Conservation (phyloP, 495 filamentous ascomycete species). For the Annulohypoxylon stygium region DNA sequence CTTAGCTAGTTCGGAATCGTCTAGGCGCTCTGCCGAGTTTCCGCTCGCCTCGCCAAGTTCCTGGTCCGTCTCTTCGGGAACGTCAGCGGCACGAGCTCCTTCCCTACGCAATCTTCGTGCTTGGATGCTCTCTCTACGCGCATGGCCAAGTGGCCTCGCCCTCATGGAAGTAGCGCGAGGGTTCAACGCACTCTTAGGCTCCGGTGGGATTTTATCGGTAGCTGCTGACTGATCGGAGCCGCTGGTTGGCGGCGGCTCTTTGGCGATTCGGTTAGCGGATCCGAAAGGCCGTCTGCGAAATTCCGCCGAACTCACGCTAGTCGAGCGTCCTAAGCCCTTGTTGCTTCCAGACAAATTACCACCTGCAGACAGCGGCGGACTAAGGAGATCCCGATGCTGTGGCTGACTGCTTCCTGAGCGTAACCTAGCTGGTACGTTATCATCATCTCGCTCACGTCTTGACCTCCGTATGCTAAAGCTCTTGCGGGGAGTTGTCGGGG, state of each 20-base stretch:
- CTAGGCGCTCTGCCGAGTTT: slow-evolving; percentile 64
- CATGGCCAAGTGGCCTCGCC: slow-evolving; percentile 91
- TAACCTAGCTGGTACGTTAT: slow-evolving; percentile 60
- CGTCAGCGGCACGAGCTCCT: slow-evolving; percentile 75
- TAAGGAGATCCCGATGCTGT: slow-evolving; percentile 78
- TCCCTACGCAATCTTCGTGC: slow-evolving; percentile 73
- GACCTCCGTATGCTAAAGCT: slow-evolving; percentile 84
- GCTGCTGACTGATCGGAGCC: slow-evolving; percentile 78
- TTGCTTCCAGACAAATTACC: slow-evolving; percentile 67
- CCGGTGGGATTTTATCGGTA: slow-evolving; percentile 57
- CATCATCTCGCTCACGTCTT: slow-evolving; percentile 67
- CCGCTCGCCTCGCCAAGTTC: slow-evolving; percentile 66
- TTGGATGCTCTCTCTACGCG: slow-evolving; percentile 89
- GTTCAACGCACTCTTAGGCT: slow-evolving; percentile 55
- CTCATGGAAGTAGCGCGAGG: slow-evolving; percentile 72
- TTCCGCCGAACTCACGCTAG: slow-evolving; percentile 89
- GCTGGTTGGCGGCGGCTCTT: slow-evolving; percentile 77
- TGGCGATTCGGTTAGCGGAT: slow-evolving; percentile 58
- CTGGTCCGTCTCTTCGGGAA: slow-evolving; percentile 83
- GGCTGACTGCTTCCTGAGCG: slow-evolving; percentile 75
- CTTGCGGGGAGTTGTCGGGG: slow-evolving; percentile 72
- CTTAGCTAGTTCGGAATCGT: slow-evolving; percentile 75
- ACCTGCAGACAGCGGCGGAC: slow-evolving; percentile 73
- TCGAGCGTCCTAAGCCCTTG: slow-evolving; percentile 80
- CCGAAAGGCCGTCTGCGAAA: slow-evolving; percentile 74